These are phyloP conservation scores for Penicillium thymicola DNA, from an alignment of 2,329 filamentous ascomycete species.

Conservation along the genomic window DNA sequence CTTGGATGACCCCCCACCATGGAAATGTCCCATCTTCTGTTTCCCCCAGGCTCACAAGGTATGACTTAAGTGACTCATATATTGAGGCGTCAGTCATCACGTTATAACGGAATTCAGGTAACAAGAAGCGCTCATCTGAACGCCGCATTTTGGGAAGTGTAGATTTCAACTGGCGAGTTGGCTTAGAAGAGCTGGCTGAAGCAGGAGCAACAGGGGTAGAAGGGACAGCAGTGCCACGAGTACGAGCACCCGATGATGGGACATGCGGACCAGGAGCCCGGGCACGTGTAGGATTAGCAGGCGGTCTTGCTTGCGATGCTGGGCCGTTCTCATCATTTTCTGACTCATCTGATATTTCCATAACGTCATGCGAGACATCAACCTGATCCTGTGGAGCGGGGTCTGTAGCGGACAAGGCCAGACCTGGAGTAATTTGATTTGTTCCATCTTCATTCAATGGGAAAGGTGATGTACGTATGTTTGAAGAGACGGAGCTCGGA, in stretches of 20 bases:
- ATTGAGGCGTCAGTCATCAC: background rate
- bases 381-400: background rate
- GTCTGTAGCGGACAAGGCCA: too few relatives aligned
- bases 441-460: background rate
- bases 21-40: background rate
- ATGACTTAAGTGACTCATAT: background rate
- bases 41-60: background rate
- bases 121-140: background rate
- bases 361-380: background rate
- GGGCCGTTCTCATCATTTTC: background rate
- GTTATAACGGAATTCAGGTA: background rate
- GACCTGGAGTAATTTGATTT: background rate
- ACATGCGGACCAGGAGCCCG: background rate
- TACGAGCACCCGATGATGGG: background rate
- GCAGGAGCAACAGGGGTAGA: background rate
- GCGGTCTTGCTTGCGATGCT: background rate
- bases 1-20: background rate
- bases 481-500: background rate
- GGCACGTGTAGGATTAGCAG: background rate
- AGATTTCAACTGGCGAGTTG: background rate
- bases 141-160: background rate
- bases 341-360: background rate
- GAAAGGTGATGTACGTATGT: background rate
- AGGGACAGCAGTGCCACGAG: background rate
- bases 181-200: background rate